Percentiles rank a stretch among this genome's conserved stretches.
Evolutionary conservation across 345 rosid genomes (phyloP).

Genomic region (Sonneratia alba): DNA sequence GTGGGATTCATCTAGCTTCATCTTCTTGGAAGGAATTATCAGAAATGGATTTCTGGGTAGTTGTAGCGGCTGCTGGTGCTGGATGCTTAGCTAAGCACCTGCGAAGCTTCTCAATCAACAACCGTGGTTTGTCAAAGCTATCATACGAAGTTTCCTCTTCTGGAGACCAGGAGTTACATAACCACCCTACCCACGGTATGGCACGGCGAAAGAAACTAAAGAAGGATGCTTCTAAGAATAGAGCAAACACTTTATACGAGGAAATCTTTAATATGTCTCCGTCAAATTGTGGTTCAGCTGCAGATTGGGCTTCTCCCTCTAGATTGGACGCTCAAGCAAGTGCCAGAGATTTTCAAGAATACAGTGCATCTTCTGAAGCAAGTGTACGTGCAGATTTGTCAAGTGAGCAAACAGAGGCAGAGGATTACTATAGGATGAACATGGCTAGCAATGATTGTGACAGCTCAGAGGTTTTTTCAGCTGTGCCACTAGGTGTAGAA

Average conservation of each 20-base stretch:
- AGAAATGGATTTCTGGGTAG: slow-evolving; percentile 65
- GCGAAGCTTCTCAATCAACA: slow-evolving; percentile 29
- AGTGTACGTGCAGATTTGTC: slow-evolving; percentile 20
- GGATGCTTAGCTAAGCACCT: slow-evolving; percentile 52
- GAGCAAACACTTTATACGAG: slow-evolving; percentile 13
- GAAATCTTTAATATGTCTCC: slow-evolving; percentile 12
- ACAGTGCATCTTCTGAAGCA: slow-evolving; percentile 17
- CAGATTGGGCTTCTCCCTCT: slow-evolving; percentile 27
- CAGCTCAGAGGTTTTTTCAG: slow-evolving; percentile 2
- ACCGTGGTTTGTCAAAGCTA: slow-evolving; percentile 19
- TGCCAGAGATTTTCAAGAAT: slow-evolving; percentile 16
- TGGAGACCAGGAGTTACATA: slow-evolving; percentile 24
- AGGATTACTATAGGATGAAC: slow-evolving; percentile 11
- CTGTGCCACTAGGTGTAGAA: slow-evolving; percentile 14
- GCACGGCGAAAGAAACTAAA: slow-evolving; percentile 21
- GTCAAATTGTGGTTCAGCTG: slow-evolving; percentile 18
- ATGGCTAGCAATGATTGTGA: not conserved
- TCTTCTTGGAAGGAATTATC: not conserved
- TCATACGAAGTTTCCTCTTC: slow-evolving; percentile 21
- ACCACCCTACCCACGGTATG: slow-evolving; percentile 13
- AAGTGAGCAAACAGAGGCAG: slow-evolving; percentile 13
- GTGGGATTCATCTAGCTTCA: slow-evolving; percentile 20
- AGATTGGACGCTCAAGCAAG: slow-evolving; percentile 17
- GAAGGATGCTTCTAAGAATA: slow-evolving; percentile 20
- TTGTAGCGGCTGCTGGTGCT: slow-evolving; percentile 74